Evolutionary conservation across 2,329 filamentous ascomycete genomes (phyloP).

Genomic region (Acephala macrosclerotiorum): DNA sequence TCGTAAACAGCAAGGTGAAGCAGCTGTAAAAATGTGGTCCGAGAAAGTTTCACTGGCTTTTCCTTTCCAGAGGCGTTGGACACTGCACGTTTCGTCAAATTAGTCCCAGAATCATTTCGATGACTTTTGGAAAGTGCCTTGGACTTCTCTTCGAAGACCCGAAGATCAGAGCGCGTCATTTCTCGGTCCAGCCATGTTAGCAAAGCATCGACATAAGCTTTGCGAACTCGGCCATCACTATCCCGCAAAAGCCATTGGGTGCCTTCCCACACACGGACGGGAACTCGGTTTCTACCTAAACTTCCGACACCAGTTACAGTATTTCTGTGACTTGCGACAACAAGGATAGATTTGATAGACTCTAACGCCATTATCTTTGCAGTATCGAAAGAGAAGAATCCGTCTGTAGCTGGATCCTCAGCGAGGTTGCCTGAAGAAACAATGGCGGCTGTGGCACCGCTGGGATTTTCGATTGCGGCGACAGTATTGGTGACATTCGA

Average conservation of each 20-base stretch:
- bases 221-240: slow-evolving; percentile 77
- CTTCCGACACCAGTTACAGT: slow-evolving; percentile 66
- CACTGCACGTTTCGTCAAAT: slow-evolving; percentile 62
- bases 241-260: slow-evolving; percentile 93
- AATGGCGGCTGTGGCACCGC: slow-evolving; percentile 55
- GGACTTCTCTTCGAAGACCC: slow-evolving; percentile 63
- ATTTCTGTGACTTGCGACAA: slow-evolving; percentile 77
- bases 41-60: slow-evolving; percentile 33
- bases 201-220: slow-evolving; percentile 85
- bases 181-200: slow-evolving; percentile 87
- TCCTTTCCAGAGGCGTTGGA: slow-evolving; percentile 67
- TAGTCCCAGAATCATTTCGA: slow-evolving; percentile 41
- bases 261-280: slow-evolving; percentile 91
- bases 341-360: slow-evolving; percentile 81
- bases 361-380: slow-evolving; percentile 73
- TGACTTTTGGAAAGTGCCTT: slow-evolving; percentile 47
- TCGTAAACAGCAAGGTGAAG: slow-evolving; percentile 92
- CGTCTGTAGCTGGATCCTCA: slow-evolving; percentile 60
- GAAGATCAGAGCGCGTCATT: slow-evolving; percentile 71
- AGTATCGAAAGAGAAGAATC: slow-evolving; percentile 69
- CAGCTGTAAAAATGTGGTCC: slow-evolving; percentile 73
- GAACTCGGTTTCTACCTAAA: slow-evolving; percentile 76
- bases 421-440: slow-evolving; percentile 55
- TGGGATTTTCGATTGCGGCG: slow-evolving; percentile 51
- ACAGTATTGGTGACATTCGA: slow-evolving; percentile 52